Conservation (phyloP, 176 grass and related monocot genomes). For the Luzula sylvatica region DNA sequence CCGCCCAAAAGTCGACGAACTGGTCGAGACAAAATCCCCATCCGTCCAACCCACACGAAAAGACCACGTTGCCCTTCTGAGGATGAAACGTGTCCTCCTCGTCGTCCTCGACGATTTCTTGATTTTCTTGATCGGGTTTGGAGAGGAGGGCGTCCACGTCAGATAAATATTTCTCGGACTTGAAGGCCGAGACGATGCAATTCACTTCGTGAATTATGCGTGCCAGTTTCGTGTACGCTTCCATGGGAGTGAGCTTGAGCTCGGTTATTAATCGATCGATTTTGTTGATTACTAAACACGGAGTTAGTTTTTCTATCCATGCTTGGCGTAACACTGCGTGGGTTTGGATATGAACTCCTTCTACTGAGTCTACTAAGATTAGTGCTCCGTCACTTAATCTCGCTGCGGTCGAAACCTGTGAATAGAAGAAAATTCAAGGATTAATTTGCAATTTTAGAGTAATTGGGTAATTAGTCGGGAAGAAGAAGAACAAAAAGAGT, state of each 20-base stretch:
- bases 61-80: slow-evolving; percentile 78
- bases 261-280: slow-evolving; percentile 82
- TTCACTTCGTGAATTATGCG: slow-evolving; percentile 65
- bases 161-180: slow-evolving; percentile 78
- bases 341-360: slow-evolving; percentile 85
- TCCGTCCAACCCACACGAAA: slow-evolving; percentile 72
- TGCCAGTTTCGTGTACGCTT: slow-evolving; percentile 64
- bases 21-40: slow-evolving; percentile 82
- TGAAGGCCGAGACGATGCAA: slow-evolving; percentile 57
- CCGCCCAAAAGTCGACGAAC: slow-evolving; percentile 51
- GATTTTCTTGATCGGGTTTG: slow-evolving; percentile 24
- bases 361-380: slow-evolving; percentile 68
- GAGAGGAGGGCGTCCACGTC: slow-evolving; percentile 63
- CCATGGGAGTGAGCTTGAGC: slow-evolving; percentile 51
- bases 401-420: slow-evolving; percentile 63
- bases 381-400: slow-evolving; percentile 67
- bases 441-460: not conserved
- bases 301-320: slow-evolving; percentile 67
- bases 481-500: not conserved
- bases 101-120: slow-evolving; percentile 30
- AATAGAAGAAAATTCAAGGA: not conserved
- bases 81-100: slow-evolving; percentile 79
- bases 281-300: slow-evolving; percentile 95
- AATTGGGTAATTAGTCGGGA: not conserved
- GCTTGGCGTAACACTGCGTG: slow-evolving; percentile 75